phyloP scores from a whole-genome alignment of 2,329 filamentous ascomycete genomes.

The Botrytis tulipae region DNA sequence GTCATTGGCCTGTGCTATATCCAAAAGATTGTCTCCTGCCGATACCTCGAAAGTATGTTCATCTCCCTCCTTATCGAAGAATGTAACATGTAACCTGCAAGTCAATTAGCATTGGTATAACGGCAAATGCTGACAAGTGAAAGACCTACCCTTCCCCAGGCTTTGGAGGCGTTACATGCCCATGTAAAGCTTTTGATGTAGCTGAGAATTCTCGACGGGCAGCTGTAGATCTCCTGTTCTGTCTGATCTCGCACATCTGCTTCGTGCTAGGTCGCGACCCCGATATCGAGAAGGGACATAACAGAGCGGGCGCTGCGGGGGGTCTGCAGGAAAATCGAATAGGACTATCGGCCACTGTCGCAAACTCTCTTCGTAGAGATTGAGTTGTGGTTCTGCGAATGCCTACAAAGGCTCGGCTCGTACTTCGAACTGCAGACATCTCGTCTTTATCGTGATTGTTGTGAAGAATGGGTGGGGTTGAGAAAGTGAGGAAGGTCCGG shows the following conservation, averaged over 20 bases:
- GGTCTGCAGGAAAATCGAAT: slow-evolving; percentile 19
- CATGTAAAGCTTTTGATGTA: slow-evolving; percentile 62
- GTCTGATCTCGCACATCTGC: slow-evolving; percentile 14
- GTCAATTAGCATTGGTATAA: slow-evolving; percentile 16
- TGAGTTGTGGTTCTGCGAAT: slow-evolving; percentile 23
- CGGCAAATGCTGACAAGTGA: neutral
- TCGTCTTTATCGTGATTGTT: slow-evolving; percentile 8
- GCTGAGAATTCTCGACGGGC: slow-evolving; percentile 57
- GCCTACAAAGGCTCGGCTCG: slow-evolving; percentile 17
- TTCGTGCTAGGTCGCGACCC: slow-evolving; percentile 16
- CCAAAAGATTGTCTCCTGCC: slow-evolving; percentile 87
- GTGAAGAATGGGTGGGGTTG: neutral
- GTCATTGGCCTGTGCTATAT: slow-evolving; percentile 92
- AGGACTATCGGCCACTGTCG: slow-evolving; percentile 17
- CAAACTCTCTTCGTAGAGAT: slow-evolving; percentile 22
- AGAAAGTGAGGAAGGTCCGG: slow-evolving; percentile 3
- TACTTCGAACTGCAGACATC: slow-evolving; percentile 26
- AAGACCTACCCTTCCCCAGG: slow-evolving; percentile 80
- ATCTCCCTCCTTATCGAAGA: slow-evolving; percentile 85
- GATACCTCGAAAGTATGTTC: slow-evolving; percentile 75
- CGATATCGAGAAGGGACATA: slow-evolving; percentile 15
- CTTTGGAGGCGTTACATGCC: slow-evolving; percentile 79
- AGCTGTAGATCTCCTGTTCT: slow-evolving; percentile 3
- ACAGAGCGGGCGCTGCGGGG: slow-evolving; percentile 1
- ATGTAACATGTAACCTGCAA: slow-evolving; percentile 77